Conservation (phyloP, 306 rosid genomes). For the Cicer chorassanicum region DNA sequence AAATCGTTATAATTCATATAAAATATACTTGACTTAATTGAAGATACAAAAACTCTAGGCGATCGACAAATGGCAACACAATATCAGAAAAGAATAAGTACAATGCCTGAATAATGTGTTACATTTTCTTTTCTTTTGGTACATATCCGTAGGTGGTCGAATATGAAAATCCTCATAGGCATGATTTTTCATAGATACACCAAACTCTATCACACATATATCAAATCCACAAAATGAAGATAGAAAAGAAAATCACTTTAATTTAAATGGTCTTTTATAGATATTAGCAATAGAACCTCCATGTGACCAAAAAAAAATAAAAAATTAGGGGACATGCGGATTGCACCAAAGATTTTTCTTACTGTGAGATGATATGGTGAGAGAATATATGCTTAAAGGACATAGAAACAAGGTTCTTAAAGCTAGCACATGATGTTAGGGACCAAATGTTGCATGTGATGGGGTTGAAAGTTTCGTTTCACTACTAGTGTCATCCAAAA, state of each 20-base stretch:
- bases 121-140: constrained; percentile 10
- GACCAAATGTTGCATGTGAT: constrained; percentile 64
- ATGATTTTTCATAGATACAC: constrained; percentile 37
- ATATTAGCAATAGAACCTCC: constrained; percentile 43
- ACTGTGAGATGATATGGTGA: constrained; percentile 50
- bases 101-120: constrained; percentile 1
- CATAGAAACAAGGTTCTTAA: constrained; percentile 43
- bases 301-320: constrained; percentile 38
- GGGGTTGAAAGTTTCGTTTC: constrained; percentile 45
- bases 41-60: neutral
- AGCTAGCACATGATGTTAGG: constrained; percentile 64
- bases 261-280: constrained; percentile 34
- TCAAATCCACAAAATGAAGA: constrained; percentile 26
- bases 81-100: constrained; percentile 14
- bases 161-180: constrained; percentile 21
- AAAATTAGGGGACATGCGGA: constrained; percentile 48
- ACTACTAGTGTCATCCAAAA: constrained; percentile 42
- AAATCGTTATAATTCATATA: neutral
- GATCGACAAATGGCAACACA: constrained; percentile 25
- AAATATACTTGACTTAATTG: constrained; percentile 14
- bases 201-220: neutral
- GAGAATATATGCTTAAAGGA: constrained; percentile 52
- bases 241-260: neutral
- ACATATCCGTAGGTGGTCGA: constrained; percentile 1
- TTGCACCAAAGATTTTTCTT: constrained; percentile 45